Evolutionary conservation across 2,329 filamentous ascomycete genomes (phyloP).

Genomic region (Alternaria rosae): DNA sequence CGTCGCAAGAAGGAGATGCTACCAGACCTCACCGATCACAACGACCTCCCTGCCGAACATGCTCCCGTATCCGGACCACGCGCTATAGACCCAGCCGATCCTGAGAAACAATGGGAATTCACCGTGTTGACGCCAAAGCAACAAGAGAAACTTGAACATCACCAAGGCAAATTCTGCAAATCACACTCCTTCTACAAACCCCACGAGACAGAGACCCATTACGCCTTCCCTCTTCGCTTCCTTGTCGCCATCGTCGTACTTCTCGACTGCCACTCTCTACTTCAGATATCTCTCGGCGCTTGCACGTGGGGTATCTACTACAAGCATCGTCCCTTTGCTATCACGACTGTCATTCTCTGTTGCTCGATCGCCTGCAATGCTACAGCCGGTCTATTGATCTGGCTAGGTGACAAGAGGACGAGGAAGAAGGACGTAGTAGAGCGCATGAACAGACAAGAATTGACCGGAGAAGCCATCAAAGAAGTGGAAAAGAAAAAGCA

Average conservation of each 20-base stretch:
- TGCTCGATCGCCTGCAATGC: conserved; percentile 81
- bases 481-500: conserved; percentile 60
- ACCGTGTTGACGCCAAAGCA: conserved; percentile 71
- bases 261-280: conserved; percentile 78
- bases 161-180: conserved; percentile 80
- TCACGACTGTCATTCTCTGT: conserved; percentile 83
- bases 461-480: conserved; percentile 72
- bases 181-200: conserved; percentile 91
- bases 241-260: conserved; percentile 80
- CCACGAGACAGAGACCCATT: conserved; percentile 82
- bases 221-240: conserved; percentile 76
- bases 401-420: conserved; percentile 75
- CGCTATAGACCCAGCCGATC: conserved; percentile 44
- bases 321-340: conserved; percentile 70
- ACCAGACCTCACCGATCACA: conserved; percentile 70
- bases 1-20: conserved; percentile 68
- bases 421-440: conserved; percentile 87
- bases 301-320: conserved; percentile 82
- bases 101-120: conserved; percentile 55
- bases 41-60: conserved; percentile 65
- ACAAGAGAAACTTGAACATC: conserved; percentile 74
- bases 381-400: conserved; percentile 77
- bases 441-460: conserved; percentile 75
- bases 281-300: conserved; percentile 81
- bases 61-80: conserved; percentile 55